Evolutionary conservation across 1,284 basidiomycete genomes (phyloP).

Genomic region (Cutaneotrichosporon spelunceum): DNA sequence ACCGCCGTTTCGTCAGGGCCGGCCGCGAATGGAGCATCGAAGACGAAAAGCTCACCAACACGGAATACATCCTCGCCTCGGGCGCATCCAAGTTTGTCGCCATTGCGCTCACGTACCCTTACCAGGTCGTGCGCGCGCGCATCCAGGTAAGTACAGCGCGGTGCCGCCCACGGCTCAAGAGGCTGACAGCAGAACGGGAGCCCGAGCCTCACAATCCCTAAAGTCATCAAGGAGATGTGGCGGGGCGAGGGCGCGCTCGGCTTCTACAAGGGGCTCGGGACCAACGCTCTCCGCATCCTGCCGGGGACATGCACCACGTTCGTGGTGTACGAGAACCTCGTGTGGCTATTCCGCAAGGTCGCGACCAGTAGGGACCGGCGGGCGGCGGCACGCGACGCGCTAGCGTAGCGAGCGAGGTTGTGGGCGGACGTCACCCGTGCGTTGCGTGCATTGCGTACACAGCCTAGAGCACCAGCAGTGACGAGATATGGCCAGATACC

Average conservation of each 20-base stretch:
- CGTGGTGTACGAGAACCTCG: constrained; percentile 94
- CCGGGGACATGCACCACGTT: constrained; percentile 98
- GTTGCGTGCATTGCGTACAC: too few relatives aligned
- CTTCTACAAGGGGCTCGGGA: constrained; percentile 92
- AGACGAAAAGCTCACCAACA: constrained; percentile 82
- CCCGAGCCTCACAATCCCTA: constrained; percentile 62
- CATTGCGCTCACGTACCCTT: constrained; percentile 86
- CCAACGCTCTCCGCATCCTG: constrained; percentile 93
- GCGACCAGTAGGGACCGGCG: constrained; percentile 31
- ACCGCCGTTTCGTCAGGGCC: constrained; percentile 58
- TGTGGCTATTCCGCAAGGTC: constrained; percentile 67
- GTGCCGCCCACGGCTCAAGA: too few relatives aligned
- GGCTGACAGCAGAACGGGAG: constrained; percentile 53
- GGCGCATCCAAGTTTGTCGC: constrained; percentile 85
- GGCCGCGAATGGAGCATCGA: constrained; percentile 65
- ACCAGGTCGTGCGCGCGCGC: constrained; percentile 92
- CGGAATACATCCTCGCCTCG: constrained; percentile 87
- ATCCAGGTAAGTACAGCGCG: constrained; percentile 74
- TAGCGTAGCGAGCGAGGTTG: constrained; percentile 8
- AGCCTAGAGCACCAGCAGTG: too few relatives aligned
- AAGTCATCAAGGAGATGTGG: constrained; percentile 77
- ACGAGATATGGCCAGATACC: background rate
- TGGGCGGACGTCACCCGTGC: too few relatives aligned
- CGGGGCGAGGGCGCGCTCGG: constrained; percentile 72
- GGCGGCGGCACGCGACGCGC: constrained; percentile 8